Evolutionary conservation across 2,329 filamentous ascomycete species (phyloP).

Genomic region (Pseudocercospora crystallina): DNA sequence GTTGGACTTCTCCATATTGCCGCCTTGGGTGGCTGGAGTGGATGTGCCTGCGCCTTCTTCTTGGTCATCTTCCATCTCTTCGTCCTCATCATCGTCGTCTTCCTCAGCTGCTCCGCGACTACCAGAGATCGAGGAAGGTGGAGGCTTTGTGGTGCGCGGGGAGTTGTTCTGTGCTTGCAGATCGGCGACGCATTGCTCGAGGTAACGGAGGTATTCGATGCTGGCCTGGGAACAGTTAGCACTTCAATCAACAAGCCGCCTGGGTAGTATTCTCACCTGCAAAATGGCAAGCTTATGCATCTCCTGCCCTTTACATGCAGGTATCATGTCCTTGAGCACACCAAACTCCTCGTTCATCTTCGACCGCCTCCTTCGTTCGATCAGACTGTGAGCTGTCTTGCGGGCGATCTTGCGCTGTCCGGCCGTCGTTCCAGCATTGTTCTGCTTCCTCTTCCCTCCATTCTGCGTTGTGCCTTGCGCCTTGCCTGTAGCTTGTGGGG

Average conservation of each 20-base stretch:
- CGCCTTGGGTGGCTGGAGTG: constrained; percentile 35
- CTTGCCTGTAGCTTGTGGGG: constrained; percentile 21
- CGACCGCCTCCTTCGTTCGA: constrained; percentile 81
- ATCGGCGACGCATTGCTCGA: constrained; percentile 82
- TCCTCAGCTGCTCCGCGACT: constrained; percentile 31
- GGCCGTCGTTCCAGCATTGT: constrained; percentile 67
- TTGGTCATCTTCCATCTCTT: constrained; percentile 58
- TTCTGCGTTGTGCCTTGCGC: constrained; percentile 25
- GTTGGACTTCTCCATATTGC: constrained; percentile 20
- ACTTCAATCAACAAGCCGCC: neutral
- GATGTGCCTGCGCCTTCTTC: constrained; percentile 12
- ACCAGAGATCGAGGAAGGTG: constrained; percentile 14
- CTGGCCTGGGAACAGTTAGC: constrained; percentile 63
- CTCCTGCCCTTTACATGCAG: constrained; percentile 85
- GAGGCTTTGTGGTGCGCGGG: constrained; percentile 20
- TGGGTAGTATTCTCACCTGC: constrained; percentile 60
- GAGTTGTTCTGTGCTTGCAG: constrained; percentile 61
- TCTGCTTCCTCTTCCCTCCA: constrained; percentile 72
- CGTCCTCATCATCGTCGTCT: constrained; percentile 48
- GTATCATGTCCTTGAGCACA: constrained; percentile 90
- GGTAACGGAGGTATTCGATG: constrained; percentile 92
- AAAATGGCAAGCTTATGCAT: constrained; percentile 98
- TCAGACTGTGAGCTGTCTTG: constrained; percentile 94
- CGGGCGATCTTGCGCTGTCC: constrained; percentile 92
- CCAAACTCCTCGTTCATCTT: constrained; percentile 99